Base-by-base conservation (phyloP, 2,329 filamentous ascomycete species). In the Aureobasidium uvarum region DNA sequence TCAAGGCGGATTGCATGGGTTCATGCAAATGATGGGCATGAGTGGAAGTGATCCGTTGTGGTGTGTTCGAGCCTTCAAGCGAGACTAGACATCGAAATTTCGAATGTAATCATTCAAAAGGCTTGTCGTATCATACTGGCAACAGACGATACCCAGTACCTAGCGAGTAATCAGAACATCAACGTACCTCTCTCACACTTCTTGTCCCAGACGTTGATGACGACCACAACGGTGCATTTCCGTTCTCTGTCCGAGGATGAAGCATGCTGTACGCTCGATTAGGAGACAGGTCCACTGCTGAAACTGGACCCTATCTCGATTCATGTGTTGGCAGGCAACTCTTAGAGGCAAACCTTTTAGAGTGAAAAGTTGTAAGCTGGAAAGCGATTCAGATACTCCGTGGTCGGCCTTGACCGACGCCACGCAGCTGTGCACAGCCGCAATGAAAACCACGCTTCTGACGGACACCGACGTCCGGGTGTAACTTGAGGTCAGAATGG, bases 11-110 rank as follows among this genome's bases (percentile, higher is more conserved):
- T 56, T 75, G 60, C 68, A 70, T 28, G 70, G 70, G 5, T 71
- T 74, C 66, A 77, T 72, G 72, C 67, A 67, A 33, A 70, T 66
- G 71, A 73, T 72, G 71, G 74, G 69, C 51, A 75, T 74, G 73
- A 69, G 70, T 59, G 68, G 66, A 59, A 66, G 74, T 54, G 78
- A 81, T 76, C 78, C 79, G n/a, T 62, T 81, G 43, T 81, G 77
- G 77, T 77, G 80, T 48, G 78, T 81, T 2, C 73, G 79, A 68
- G 80, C 71, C 16, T 43, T 63, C 60, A 63, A 54, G 36, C 25
- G 10, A 36, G 60, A 52, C 48, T 63, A 63, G 48, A 36, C 20
- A 14, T 23, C n/a, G 31, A 23, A 6, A 2, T 33, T 6, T 33
- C 50, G 25, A 28, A 8, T 14, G 11, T 20, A 5, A 14, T 38